Evolutionary conservation across 176 grass and related monocot genomes (phyloP).

Genomic region (Rhynchospora pubera): DNA sequence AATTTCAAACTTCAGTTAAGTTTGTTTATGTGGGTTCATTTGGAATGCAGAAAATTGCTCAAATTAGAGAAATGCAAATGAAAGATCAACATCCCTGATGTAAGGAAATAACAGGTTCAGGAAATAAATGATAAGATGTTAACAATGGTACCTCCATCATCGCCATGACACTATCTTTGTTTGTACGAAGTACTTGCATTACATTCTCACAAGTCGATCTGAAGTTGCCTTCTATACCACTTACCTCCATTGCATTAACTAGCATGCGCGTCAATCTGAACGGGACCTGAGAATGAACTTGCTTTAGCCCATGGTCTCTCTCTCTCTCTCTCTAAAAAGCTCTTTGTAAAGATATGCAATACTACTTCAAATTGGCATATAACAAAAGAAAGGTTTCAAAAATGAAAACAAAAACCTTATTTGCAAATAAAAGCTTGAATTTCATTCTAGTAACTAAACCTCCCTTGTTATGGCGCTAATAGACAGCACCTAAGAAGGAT

Average conservation of each 20-base stretch:
- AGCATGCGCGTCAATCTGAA: conserved; percentile 98
- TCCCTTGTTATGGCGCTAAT: neutral
- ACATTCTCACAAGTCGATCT: conserved; percentile 98
- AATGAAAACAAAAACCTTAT: neutral
- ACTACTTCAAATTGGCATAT: neutral
- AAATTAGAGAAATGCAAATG: neutral
- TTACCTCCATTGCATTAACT: conserved; percentile 99
- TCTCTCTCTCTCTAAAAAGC: neutral
- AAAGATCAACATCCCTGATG: neutral
- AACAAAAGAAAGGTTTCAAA: neutral
- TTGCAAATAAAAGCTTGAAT: neutral
- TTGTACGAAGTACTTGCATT: conserved; percentile 98
- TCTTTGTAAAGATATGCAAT: neutral
- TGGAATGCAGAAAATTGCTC: neutral
- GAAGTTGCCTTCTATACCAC: conserved; percentile 96
- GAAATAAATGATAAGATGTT: neutral
- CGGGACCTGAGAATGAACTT: conserved; percentile 53
- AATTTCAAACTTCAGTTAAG: neutral
- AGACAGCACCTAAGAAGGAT: neutral
- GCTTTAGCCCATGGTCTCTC: neutral
- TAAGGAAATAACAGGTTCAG: neutral
- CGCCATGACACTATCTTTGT: conserved; percentile 96
- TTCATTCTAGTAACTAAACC: neutral
- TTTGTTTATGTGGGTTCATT: neutral
- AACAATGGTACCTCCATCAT: conserved; percentile 87